Base-by-base conservation (phyloP, 1,284 basidiomycete genomes). In the Thelephora terrestris region DNA sequence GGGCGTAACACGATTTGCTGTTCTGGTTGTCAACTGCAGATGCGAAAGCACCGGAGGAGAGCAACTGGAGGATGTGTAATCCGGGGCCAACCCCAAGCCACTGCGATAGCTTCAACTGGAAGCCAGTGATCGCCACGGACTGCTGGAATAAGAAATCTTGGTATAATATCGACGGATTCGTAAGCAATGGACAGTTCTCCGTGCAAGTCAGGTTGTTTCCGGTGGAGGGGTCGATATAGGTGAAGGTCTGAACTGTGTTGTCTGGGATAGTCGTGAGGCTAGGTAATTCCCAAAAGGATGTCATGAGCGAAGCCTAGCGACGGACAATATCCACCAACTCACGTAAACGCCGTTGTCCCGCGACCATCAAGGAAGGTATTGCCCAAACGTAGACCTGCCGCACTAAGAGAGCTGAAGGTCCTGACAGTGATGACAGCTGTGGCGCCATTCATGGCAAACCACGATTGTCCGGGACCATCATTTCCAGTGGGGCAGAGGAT, bases 1-100 rank as follows among this genome's bases (percentile, higher is more conserved):
- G 81, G 1, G 84, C 79, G 57, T 84, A 88, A 61, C 91, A 93
- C 0, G 87, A 87, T 39, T 71, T 63, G 14, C 65, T 68, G 61
- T 93, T 92, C 48, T 79, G 67, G 17, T 59, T 57, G 45, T 66
- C 63, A 47, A 85, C 67, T 1, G 87, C 75, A 2, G 87, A 90
- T 2, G 82, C 89, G 59, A 87, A 92, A 5, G 90, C 86, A 53
- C 95, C 95, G 7, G 88, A 85, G 0, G 91, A 94, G 10, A 99
- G 79, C 7, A 98, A 71, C 63, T 98, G 90, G 36, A 98, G 64
- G 47, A 96, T 71, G 63, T 95, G 89, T 45, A 99, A 68, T 49
- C 92, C 96, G 2, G 91, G 78, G 5, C 82, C 79, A 9, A 71
- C 67, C 23, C 94, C 95, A 45, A 74, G 76, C 76, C 85, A 94